These are phyloP conservation scores for Aureobasidium lini DNA, from an alignment of 2,329 filamentous ascomycete genomes.

Conservation along the genomic window DNA sequence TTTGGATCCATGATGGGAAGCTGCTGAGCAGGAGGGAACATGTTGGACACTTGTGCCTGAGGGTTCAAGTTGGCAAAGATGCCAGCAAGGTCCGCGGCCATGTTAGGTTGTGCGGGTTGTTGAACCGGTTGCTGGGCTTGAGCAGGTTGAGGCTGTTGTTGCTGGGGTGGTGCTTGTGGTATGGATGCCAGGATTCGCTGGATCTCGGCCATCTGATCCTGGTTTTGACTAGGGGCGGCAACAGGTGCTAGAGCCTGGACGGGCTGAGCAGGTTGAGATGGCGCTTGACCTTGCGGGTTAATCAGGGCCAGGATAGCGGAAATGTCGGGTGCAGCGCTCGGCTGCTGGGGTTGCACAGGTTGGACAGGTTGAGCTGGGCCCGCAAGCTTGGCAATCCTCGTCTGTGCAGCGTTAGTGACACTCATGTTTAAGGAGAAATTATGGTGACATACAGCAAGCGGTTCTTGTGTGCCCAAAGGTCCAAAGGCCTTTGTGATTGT, in stretches of 20 bases:
- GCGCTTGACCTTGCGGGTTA: slow-evolving; percentile 19
- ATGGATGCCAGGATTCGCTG: slow-evolving; percentile 19
- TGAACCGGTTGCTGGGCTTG: slow-evolving; percentile 9
- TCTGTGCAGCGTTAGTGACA: background rate
- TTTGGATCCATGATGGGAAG: background rate
- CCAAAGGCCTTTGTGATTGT: slow-evolving; percentile 32
- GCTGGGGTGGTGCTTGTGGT: slow-evolving; percentile 14
- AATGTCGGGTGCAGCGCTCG: slow-evolving; percentile 15
- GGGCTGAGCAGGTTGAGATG: slow-evolving; percentile 15
- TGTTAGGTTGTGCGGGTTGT: background rate
- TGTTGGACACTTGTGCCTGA: background rate
- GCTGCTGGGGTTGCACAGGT: background rate
- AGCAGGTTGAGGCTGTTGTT: slow-evolving; percentile 14
- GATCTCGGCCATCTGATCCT: slow-evolving; percentile 17
- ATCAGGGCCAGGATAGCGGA: slow-evolving; percentile 17
- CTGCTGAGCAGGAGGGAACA: slow-evolving; percentile 12
- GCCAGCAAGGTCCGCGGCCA: background rate
- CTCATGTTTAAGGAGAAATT: background rate
- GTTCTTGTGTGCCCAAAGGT: slow-evolving; percentile 21
- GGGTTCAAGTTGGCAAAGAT: slow-evolving; percentile 13
- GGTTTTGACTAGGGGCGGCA: slow-evolving; percentile 7
- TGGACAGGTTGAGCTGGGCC: slow-evolving; percentile 13
- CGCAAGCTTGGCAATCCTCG: slow-evolving; percentile 6
- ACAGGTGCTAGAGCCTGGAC: slow-evolving; percentile 14
- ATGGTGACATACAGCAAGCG: slow-evolving; percentile 12